Conservation (phyloP, 2,329 filamentous ascomycete species). For the Aspergillus transmontanensis region DNA sequence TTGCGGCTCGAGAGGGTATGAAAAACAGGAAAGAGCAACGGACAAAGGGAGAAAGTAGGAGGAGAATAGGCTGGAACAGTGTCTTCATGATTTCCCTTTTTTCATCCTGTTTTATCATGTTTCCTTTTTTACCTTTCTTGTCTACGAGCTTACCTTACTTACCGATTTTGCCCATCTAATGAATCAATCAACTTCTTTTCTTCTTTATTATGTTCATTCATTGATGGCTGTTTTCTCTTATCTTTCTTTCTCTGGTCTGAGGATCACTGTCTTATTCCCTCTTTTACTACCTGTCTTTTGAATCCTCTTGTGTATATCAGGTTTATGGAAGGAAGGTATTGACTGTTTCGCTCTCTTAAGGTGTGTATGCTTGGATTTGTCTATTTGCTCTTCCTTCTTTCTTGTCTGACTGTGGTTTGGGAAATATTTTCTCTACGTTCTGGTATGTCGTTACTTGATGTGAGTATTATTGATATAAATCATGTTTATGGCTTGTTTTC, state of each 20-base stretch:
- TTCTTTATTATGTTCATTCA: not conserved
- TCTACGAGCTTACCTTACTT: not conserved
- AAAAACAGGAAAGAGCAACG: not conserved
- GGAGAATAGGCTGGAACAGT: not conserved
- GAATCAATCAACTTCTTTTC: conserved; percentile 2
- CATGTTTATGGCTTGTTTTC: not conserved
- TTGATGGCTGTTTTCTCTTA: not conserved
- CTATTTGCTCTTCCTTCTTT: not conserved
- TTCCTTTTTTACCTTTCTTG: conserved; percentile 2
- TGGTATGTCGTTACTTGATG: not conserved
- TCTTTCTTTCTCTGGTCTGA: not conserved
- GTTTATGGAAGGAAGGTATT: not conserved
- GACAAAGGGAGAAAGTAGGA: not conserved
- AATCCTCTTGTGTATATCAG: not conserved
- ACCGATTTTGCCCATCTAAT: conserved; percentile 3
- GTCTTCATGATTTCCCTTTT: conserved; percentile 7
- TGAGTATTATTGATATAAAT: not conserved
- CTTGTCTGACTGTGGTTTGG: not conserved
- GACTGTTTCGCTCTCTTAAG: not conserved
- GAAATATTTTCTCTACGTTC: not conserved
- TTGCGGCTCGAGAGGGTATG: conserved; percentile 3
- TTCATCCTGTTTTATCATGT: not conserved
- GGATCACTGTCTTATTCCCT: not conserved
- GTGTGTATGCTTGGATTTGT: not conserved
- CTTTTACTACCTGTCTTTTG: not conserved